phyloP scores from a whole-genome alignment of 1,139 yeast genomes.

The Insectozyma bohioensis region DNA sequence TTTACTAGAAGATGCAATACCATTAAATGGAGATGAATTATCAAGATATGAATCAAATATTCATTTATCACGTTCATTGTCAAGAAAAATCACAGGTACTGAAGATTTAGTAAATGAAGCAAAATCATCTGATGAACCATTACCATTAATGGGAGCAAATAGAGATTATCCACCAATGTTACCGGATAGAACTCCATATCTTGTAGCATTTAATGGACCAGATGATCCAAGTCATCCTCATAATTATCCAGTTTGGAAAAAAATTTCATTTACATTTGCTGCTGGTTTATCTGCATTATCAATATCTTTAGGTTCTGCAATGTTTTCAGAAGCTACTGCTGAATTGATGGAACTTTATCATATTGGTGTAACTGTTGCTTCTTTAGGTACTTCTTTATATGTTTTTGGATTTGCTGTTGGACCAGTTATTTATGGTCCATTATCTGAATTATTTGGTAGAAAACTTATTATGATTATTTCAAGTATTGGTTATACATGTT shows the following conservation, averaged over 20 bases:
- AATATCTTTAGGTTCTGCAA: constrained; percentile 51
- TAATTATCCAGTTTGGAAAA: constrained; percentile 41
- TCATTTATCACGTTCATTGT: constrained; percentile 25
- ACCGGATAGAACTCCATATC: constrained; percentile 33
- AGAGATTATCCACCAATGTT: constrained; percentile 37
- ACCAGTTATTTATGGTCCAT: constrained; percentile 44
- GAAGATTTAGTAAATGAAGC: constrained; percentile 34
- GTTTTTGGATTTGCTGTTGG: constrained; percentile 48
- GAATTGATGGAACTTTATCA: constrained; percentile 27
- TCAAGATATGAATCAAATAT: constrained; percentile 27
- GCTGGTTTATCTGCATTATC: constrained; percentile 36
- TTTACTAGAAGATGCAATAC: not conserved
- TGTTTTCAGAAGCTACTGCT: constrained; percentile 32
- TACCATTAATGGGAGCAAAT: constrained; percentile 41
- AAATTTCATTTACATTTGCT: constrained; percentile 24
- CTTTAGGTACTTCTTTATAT: constrained; percentile 40
- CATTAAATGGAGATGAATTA: constrained; percentile 24
- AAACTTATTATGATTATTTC: constrained; percentile 30
- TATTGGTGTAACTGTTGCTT: constrained; percentile 33
- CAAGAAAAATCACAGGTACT: constrained; percentile 35
- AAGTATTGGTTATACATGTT: constrained; percentile 31
- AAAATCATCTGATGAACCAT: constrained; percentile 27
- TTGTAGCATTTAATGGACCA: constrained; percentile 46
- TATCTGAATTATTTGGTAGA: constrained; percentile 43
- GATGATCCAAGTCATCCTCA: constrained; percentile 51